Conservation (phyloP, 306 rosid genomes). For the Quercus glauca region DNA sequence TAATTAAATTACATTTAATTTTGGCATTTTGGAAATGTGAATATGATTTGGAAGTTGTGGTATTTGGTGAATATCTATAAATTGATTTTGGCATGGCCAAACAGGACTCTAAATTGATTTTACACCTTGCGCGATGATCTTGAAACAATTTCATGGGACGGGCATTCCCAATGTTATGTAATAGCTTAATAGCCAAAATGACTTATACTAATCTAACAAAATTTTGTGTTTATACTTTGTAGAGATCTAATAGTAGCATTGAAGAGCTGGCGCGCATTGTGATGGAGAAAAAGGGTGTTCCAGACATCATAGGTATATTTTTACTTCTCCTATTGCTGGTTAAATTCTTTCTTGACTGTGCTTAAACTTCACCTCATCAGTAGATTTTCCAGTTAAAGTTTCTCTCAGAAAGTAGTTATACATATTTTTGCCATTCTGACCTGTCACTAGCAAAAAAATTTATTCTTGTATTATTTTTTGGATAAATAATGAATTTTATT, state of each 20-base stretch:
- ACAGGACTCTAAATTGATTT: no score
- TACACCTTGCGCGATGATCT: no score
- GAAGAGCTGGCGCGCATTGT: conserved; percentile 57
- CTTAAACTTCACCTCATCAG: not conserved
- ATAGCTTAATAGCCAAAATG: not conserved
- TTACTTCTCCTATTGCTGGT: not conserved
- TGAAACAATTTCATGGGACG: no score
- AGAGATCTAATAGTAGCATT: conserved; percentile 57
- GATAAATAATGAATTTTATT: no score
- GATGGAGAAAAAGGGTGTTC: conserved; percentile 50
- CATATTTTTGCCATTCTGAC: not conserved
- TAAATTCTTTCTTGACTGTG: not conserved
- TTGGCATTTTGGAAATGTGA: not conserved
- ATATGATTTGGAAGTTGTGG: not conserved
- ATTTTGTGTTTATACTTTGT: not conserved
- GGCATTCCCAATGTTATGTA: no score
- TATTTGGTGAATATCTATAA: not conserved
- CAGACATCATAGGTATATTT: conserved; percentile 59
- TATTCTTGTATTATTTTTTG: no score
- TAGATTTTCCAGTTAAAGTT: not conserved
- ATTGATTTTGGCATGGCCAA: no score
- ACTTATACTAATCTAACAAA: not conserved
- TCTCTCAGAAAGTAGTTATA: not conserved
- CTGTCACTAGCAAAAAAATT: no score
- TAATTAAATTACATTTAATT: no score